Percentiles rank a stretch among this genome's conserved stretches.
These are phyloP conservation scores for Balakata baccata DNA, from an alignment of 345 rosid species.

Conservation along the genomic window DNA sequence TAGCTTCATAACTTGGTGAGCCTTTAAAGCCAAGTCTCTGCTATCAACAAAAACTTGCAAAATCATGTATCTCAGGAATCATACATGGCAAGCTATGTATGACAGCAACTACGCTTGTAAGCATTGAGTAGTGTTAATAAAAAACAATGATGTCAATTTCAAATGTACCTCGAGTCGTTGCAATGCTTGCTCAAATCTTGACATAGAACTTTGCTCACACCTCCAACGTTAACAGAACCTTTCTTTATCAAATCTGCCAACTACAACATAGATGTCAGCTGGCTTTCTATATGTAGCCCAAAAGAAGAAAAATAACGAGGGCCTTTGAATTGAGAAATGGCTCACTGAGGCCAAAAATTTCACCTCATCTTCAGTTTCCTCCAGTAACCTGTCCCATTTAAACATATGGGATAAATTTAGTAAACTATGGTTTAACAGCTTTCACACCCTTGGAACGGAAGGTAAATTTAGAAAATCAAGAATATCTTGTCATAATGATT, in stretches of 20 bases:
- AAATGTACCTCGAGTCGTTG: slow-evolving; percentile 49
- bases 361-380: slow-evolving; percentile 95
- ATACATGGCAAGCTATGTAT: neutral
- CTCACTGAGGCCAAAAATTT: slow-evolving; percentile 18
- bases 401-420: slow-evolving; percentile 12
- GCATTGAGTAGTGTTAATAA: neutral
- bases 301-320: neutral
- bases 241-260: slow-evolving; percentile 66
- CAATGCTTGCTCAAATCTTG: slow-evolving; percentile 79
- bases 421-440: slow-evolving; percentile 6
- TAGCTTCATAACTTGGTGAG: neutral
- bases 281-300: neutral
- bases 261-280: slow-evolving; percentile 38
- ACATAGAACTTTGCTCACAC: slow-evolving; percentile 70
- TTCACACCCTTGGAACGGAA: neutral
- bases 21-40: slow-evolving; percentile 1
- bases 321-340: slow-evolving; percentile 10
- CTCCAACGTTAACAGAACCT: slow-evolving; percentile 68
- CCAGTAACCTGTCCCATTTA: slow-evolving; percentile 57
- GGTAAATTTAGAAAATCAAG: neutral
- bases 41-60: neutral
- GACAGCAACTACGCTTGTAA: neutral
- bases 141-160: neutral
- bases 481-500: neutral
- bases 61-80: neutral